Conservation (phyloP, 129 eudicot species). For the Scalesia atractyloides region DNA sequence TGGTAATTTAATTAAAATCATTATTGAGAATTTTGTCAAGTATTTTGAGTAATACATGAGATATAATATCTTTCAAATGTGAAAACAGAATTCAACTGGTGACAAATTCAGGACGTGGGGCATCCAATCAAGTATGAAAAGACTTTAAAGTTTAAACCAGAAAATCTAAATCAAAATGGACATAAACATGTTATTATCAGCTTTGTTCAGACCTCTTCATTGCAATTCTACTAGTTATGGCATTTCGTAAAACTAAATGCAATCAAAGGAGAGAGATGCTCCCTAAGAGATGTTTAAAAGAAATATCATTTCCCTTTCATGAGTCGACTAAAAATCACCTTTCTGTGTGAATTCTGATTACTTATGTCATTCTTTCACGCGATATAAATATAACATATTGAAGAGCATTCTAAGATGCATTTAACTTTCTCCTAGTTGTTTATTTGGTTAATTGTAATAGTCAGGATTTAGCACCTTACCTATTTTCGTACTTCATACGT, state of each 20-base stretch:
- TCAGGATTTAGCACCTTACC: constrained; percentile 19
- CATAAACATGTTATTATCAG: no score
- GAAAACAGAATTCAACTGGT: no score
- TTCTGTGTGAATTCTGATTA: constrained; percentile 5
- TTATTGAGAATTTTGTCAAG: background rate
- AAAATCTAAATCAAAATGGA: no score
- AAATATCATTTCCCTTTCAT: background rate
- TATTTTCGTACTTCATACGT: constrained; percentile 8
- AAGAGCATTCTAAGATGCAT: constrained; percentile 9
- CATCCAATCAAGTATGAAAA: no score
- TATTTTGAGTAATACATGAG: background rate
- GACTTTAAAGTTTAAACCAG: no score
- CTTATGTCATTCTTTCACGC: background rate
- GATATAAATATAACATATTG: background rate
- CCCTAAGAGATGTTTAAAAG: constrained; percentile 3
- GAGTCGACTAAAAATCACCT: constrained; percentile 5
- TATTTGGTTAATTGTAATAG: constrained; percentile 11
- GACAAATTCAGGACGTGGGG: no score
- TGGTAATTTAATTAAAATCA: background rate
- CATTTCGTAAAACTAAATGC: no score
- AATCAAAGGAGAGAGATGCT: background rate
- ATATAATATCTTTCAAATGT: background rate
- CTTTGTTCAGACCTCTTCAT: no score
- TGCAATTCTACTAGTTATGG: no score
- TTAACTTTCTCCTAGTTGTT: background rate